Base-by-base conservation (phyloP, 768 basidiomycete species). In the Termitomyces sp. region DNA sequence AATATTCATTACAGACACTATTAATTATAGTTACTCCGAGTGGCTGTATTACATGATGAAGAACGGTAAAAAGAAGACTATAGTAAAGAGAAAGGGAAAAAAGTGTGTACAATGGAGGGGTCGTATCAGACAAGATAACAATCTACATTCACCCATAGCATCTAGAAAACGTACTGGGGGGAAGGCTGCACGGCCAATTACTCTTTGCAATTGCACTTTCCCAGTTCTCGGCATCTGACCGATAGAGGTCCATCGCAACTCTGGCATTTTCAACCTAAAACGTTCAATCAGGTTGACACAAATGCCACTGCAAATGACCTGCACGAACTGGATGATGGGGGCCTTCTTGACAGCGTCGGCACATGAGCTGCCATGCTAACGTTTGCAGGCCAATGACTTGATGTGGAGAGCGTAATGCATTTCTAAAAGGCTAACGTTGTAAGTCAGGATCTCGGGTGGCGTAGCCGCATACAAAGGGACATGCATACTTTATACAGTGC, bases 351-450 rank as follows among this genome's bases (percentile, higher is more conserved):
- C 87, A 88, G 31, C 86, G 81, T 64, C 90, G 80, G 56, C 82
- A 80, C 89, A 93, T 89, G 36, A 93, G 79, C 64, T 86, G 86
- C 88, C 88, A 92, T 68, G 85, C 82, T 16, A 93, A 76, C 5
- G 92, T 93, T 65, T 84, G 86, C 36, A 93, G 76, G 28, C 92
- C 90, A 59, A 90, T 73, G 50, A 84, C 69, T 62, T 88, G 85
- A 65, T 86, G 83, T 6, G 83, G 82, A 28, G 80, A 79, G 26
- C 82, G 81, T 53, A 92, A 72, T 1, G 87, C 81, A 56, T 84
- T 87, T 65, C 88, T 81, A 66, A 92, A 92, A 0, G 90, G 90
- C 75, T 88, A 53, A 42, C 36, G 33, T n/a, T 13, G 26, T 22
- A 37, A 41, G 55, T 56, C 24, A 57, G 34, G 34, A 46, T 39